Evolutionary conservation across 495 filamentous ascomycete species (phyloP), one percentile per base, ranked within the genome.

Genomic region (Podospora sp.): DNA sequence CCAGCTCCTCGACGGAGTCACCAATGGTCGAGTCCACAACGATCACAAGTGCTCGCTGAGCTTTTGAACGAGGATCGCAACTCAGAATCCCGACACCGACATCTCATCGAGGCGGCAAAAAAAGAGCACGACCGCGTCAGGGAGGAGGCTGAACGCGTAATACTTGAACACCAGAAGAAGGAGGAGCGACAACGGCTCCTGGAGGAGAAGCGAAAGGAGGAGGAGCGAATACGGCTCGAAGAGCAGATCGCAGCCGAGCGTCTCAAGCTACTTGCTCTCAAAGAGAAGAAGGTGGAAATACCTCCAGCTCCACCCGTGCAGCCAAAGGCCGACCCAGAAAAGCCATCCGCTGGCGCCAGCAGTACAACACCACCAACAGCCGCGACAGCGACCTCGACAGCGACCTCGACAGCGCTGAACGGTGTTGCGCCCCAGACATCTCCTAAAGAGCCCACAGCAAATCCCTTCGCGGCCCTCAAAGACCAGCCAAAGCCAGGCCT

Each of bases 121-220:
- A 82, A 78, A 22, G 82, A 86, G 65, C 90, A 93, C 70, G 84
- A 89, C 1, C 82, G 84, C 16, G 80, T 93, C 18, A 81, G 88
- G 18, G 81, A 87, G 64, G 83, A 85, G 26, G 91, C 91, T 55
- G 80, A 78, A 69, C 80, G 70, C 65, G 84, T 74, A 7, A 80
- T 65, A 72, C 80, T 76, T 65, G 79, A 73, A 65, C 80, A 82
- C 75, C 79, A 74, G 63, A 75, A 75, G 68, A 77, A 82, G 49
- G 78, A 85, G 56, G 81, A 85, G 62, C 76, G 82, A 24, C 77
- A 78, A 56, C 77, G 75, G n/a, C 69, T 86, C 36, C 74, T 78
- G 52, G 81, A 85, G 57, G 81, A 84, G 58, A 76, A 82, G 33
- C 69, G 73, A 53, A 78, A 83, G 59, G 83, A 85, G 68, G 81